These are phyloP conservation scores for Peribolospora kevripleyi DNA, from an alignment of 768 basidiomycete genomes.

Conservation along the genomic window DNA sequence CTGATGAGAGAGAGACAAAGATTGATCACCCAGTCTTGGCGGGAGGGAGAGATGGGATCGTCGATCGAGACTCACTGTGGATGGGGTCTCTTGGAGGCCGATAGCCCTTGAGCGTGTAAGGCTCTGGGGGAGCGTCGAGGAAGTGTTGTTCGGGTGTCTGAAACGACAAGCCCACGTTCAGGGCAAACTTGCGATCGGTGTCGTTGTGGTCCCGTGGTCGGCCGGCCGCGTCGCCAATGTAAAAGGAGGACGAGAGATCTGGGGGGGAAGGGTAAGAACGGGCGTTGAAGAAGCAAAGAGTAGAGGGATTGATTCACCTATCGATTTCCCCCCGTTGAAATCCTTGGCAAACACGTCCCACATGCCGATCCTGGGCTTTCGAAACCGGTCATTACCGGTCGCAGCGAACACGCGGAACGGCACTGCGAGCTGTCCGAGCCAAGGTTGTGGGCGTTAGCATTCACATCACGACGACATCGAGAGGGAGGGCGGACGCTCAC, in stretches of 20 bases:
- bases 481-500: not conserved
- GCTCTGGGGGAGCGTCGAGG: not conserved
- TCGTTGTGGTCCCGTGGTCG: constrained; percentile 19
- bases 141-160: constrained; percentile 14
- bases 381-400: constrained; percentile 17
- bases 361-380: constrained; percentile 24
- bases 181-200: constrained; percentile 12
- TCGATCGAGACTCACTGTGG: not conserved
- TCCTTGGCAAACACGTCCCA: constrained; percentile 15
- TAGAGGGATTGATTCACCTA: constrained; percentile 9
- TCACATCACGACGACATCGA: not conserved
- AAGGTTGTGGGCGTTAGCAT: not conserved
- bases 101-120: constrained; percentile 1
- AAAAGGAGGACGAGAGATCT: constrained; percentile 19
- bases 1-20: not conserved
- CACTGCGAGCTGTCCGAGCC: constrained; percentile 5
- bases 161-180: constrained; percentile 10
- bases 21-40: too few relatives aligned
- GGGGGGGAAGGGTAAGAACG: not conserved
- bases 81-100: constrained; percentile 2
- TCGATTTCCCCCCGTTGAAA: constrained; percentile 12
- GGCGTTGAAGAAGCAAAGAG: not conserved
- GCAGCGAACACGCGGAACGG: constrained; percentile 23
- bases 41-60: too few relatives aligned
- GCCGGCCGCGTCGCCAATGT: constrained; percentile 25